Percentiles rank a stretch among this genome's conserved stretches.
Conservation (phyloP, 2,329 filamentous ascomycete genomes). For the Pseudocercospora eumusae region DNA sequence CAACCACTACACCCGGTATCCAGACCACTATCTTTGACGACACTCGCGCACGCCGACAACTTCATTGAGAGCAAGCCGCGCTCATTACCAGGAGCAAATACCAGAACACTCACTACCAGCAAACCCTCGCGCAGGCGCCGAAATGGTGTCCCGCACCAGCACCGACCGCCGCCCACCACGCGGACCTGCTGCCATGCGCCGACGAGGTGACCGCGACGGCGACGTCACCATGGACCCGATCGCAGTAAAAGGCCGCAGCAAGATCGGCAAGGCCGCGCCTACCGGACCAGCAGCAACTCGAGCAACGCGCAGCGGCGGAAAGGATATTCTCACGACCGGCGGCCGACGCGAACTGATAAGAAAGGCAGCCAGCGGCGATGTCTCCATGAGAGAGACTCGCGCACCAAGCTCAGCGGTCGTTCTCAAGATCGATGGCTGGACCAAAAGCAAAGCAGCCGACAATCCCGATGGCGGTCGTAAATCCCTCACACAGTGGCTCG, state of each 20-base stretch:
- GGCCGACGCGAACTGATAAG: slow-evolving; percentile 37
- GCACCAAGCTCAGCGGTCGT: slow-evolving; percentile 29
- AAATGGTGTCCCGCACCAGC: slow-evolving; percentile 19
- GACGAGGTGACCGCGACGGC: slow-evolving; percentile 58
- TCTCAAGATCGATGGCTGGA: slow-evolving; percentile 46
- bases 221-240: slow-evolving; percentile 61
- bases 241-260: slow-evolving; percentile 38
- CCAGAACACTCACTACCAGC: neutral
- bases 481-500: slow-evolving; percentile 45
- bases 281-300: slow-evolving; percentile 23
- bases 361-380: slow-evolving; percentile 35
- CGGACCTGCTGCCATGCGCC: slow-evolving; percentile 12
- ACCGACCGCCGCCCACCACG: slow-evolving; percentile 11
- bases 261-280: slow-evolving; percentile 33
- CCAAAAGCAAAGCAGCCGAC: slow-evolving; percentile 41
- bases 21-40: neutral
- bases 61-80: neutral
- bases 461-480: slow-evolving; percentile 41
- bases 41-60: neutral
- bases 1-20: neutral
- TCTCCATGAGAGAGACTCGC: slow-evolving; percentile 31
- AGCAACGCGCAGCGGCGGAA: slow-evolving; percentile 19
- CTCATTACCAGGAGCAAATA: neutral
- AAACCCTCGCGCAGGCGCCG: slow-evolving; percentile 6
- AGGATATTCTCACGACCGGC: slow-evolving; percentile 27